Percentiles rank a stretch among this genome's conserved stretches.
Conservation (phyloP, 495 filamentous ascomycete species). For the Hypoxylon crocopeplum region DNA sequence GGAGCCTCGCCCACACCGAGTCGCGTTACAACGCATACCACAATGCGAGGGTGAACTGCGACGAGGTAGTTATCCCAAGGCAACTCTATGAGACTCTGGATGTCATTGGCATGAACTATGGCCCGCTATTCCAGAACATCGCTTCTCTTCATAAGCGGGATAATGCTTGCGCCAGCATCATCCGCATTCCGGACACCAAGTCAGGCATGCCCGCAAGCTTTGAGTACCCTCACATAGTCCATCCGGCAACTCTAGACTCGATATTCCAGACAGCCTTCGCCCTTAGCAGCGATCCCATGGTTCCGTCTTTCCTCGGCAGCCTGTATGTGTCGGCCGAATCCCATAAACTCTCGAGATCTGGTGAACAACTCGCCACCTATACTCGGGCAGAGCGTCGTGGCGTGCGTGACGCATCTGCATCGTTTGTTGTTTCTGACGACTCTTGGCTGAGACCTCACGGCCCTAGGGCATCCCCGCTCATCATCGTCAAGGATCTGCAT, state of each 20-base stretch:
- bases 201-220: constrained; percentile 50
- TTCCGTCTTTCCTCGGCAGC: constrained; percentile 33
- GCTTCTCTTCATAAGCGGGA: constrained; percentile 15
- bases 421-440: constrained; percentile 18
- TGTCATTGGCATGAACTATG: constrained; percentile 52
- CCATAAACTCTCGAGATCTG: constrained; percentile 5
- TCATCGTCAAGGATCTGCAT: constrained; percentile 28
- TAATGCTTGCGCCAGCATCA: constrained; percentile 13
- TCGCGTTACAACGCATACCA: constrained; percentile 1
- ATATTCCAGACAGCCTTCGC: constrained; percentile 40
- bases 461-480: not conserved
- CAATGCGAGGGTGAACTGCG: constrained; percentile 18
- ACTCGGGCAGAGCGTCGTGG: constrained; percentile 14
- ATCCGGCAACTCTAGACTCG: constrained; percentile 50
- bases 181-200: constrained; percentile 48
- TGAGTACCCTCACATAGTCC: constrained; percentile 50
- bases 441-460: constrained; percentile 13
- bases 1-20: not conserved
- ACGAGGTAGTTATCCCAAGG: constrained; percentile 23
- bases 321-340: constrained; percentile 26
- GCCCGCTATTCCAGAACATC: constrained; percentile 52
- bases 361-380: constrained; percentile 6
- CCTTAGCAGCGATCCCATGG: constrained; percentile 28
- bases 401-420: constrained; percentile 17
- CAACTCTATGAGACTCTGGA: constrained; percentile 44